Percentiles rank a stretch among this genome's conserved stretches.
Conservation (phyloP, 2,329 filamentous ascomycete species). For the Albophoma yamanashiensis region DNA sequence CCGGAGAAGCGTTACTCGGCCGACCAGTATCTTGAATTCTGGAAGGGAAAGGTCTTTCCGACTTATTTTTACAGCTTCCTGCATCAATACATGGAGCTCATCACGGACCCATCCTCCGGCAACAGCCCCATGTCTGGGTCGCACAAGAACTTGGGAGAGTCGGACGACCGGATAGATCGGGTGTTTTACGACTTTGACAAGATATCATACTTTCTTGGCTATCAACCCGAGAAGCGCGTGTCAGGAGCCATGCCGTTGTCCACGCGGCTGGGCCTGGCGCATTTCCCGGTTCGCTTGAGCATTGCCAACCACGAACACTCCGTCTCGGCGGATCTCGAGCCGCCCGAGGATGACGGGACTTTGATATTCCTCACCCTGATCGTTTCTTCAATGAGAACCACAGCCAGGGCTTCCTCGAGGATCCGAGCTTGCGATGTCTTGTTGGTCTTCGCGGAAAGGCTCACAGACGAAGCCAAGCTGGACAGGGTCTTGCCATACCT, state of each 20-base stretch:
- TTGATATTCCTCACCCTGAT: conserved; percentile 85
- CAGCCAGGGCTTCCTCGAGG: conserved; percentile 76
- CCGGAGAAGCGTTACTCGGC: conserved; percentile 87
- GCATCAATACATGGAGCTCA: conserved; percentile 93
- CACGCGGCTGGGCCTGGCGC: conserved; percentile 40
- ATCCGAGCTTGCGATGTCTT: conserved; percentile 85
- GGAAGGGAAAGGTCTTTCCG: conserved; percentile 85
- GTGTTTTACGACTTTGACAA: conserved; percentile 96
- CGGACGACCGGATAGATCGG: conserved; percentile 87
- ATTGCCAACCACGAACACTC: conserved; percentile 76
- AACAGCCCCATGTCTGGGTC: conserved; percentile 59
- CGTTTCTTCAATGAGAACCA: conserved; percentile 80
- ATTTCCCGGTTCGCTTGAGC: conserved; percentile 76
- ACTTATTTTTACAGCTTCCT: conserved; percentile 96
- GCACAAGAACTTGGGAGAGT: conserved; percentile 64
- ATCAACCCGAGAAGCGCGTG: conserved; percentile 40
- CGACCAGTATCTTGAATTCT: conserved; percentile 88
- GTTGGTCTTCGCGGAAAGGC: conserved; percentile 77
- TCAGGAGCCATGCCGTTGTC: conserved; percentile 14
- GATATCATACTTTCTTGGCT: conserved; percentile 87
- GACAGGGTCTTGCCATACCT: conserved; percentile 89
- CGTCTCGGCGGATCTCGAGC: conserved; percentile 48
- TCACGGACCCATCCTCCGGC: conserved; percentile 82
- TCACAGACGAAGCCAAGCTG: conserved; percentile 92
- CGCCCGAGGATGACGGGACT: conserved; percentile 73